Evolutionary conservation across 345 rosid genomes (phyloP).

Genomic region (Citrus sp.): DNA sequence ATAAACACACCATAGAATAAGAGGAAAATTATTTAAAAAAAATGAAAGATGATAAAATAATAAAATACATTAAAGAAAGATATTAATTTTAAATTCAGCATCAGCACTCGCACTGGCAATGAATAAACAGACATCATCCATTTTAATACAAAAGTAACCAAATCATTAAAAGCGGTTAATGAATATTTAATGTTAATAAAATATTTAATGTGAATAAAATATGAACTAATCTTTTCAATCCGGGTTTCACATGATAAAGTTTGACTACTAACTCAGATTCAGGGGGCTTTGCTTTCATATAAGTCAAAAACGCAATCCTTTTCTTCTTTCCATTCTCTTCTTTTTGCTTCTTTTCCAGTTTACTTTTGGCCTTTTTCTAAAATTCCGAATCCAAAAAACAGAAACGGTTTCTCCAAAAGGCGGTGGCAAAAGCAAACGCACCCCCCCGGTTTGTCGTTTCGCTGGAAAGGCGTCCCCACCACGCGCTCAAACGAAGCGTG

Average conservation of each 20-base stretch:
- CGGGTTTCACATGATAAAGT: background rate
- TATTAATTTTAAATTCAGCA: too few relatives aligned
- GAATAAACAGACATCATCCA: too few relatives aligned
- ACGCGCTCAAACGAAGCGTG: conserved; percentile 28
- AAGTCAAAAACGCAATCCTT: background rate
- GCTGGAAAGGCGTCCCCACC: background rate
- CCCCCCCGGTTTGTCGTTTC: conserved; percentile 19
- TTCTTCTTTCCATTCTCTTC: background rate
- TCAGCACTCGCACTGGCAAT: too few relatives aligned
- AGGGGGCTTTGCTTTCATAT: too few relatives aligned
- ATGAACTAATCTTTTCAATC: background rate
- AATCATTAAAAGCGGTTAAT: background rate
- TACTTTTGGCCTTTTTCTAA: background rate
- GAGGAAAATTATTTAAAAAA: too few relatives aligned
- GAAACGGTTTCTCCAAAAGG: background rate
- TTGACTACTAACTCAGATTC: background rate
- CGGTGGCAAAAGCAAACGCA: conserved; percentile 16
- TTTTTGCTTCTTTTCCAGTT: too few relatives aligned
- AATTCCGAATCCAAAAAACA: background rate
- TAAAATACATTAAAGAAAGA: too few relatives aligned
- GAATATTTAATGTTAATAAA: too few relatives aligned
- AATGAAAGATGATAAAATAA: too few relatives aligned
- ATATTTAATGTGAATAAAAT: too few relatives aligned
- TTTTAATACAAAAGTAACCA: background rate
- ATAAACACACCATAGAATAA: too few relatives aligned